Evolutionary conservation across 352 stramenopile species (phyloP).

Genomic region (Globisporangium paroecandrum): DNA sequence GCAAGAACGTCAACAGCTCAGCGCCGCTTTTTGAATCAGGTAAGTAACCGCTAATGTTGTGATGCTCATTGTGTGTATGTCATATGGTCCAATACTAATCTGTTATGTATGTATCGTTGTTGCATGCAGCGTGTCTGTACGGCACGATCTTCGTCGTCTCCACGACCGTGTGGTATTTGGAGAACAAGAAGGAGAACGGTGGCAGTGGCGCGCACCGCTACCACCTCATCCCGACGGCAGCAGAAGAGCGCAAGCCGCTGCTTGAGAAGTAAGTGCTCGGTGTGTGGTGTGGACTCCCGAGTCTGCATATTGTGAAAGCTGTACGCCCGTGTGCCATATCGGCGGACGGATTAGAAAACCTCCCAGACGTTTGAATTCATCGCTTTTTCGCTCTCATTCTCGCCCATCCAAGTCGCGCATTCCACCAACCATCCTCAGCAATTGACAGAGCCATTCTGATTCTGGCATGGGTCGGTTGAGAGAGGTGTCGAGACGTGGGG

Average conservation of each 20-base stretch:
- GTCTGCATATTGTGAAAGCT: slow-evolving; percentile 7
- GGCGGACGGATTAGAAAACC: slow-evolving; percentile 1
- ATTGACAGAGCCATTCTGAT: not conserved
- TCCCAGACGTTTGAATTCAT: slow-evolving; percentile 12
- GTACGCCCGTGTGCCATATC: not conserved
- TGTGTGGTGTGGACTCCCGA: slow-evolving; percentile 1
- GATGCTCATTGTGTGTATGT: not conserved
- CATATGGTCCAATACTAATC: not conserved
- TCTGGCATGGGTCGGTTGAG: not conserved
- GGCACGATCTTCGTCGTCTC: slow-evolving; percentile 67
- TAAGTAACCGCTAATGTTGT: slow-evolving; percentile 8
- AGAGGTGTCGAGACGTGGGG: slow-evolving; percentile 1
- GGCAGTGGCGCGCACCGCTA: slow-evolving; percentile 32
- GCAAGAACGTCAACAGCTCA: slow-evolving; percentile 61
- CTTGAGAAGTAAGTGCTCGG: slow-evolving; percentile 39
- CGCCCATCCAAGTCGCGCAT: not conserved
- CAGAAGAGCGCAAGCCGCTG: slow-evolving; percentile 62
- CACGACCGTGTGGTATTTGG: slow-evolving; percentile 63
- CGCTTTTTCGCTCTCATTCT: slow-evolving; percentile 1
- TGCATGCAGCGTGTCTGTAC: slow-evolving; percentile 55
- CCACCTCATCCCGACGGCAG: slow-evolving; percentile 36
- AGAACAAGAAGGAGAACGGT: slow-evolving; percentile 49
- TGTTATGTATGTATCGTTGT: not conserved
- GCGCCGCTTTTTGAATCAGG: slow-evolving; percentile 66
- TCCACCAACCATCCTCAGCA: not conserved